Base-by-base conservation (phyloP, 805 yeast species). In the Torulaspora delbrueckii region DNA sequence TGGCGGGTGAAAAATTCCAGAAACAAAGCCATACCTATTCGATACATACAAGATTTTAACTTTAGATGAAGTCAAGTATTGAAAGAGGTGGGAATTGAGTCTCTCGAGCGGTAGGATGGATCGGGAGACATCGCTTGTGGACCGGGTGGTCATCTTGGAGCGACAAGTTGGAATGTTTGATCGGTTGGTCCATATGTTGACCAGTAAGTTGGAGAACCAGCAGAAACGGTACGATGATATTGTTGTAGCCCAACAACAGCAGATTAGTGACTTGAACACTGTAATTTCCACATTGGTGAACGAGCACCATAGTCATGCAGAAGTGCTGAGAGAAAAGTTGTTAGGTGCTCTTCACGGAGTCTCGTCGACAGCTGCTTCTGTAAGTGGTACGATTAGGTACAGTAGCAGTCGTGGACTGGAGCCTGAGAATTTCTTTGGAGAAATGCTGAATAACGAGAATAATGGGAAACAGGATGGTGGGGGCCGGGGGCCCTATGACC, bases 221-320 rank as follows among this genome's bases (percentile, higher is more conserved):
- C 63, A 62, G 49, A 58, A 63, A 35, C 59, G 57, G 40, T 63
- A 63, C 41, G 66, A 63, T 41, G 47, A 51, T 42, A 47, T 62
- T 12, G 50, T 63, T 4, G 43, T 51, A n/a, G 51, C 63, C 2
- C 68, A 63, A 43, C 66, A 62, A 43, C 63, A 60, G 37, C 66
- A 60, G 43, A 62, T 63, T 10, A 49, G 43, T 18, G 62, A 59
- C n/a, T 46, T 63, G 37, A 58, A 54, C 37, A 53, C 57, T 6
- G 54, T 57, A 16, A 33, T 63, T 13, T 52, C 56, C 8, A 55
- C 60, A 3, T 12, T 62, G 24, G 42, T 62, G 27, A 59, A 58
- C 40, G 67, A 62, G 33, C 66, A 62, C 40, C 37, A 46, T n/a
- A 44, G 62, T 23, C 55, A 60, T 45, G 50, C 62, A 3, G 68